These are phyloP conservation scores for Ogataea neopini DNA, from an alignment of 805 yeast species.

Conservation along the genomic window DNA sequence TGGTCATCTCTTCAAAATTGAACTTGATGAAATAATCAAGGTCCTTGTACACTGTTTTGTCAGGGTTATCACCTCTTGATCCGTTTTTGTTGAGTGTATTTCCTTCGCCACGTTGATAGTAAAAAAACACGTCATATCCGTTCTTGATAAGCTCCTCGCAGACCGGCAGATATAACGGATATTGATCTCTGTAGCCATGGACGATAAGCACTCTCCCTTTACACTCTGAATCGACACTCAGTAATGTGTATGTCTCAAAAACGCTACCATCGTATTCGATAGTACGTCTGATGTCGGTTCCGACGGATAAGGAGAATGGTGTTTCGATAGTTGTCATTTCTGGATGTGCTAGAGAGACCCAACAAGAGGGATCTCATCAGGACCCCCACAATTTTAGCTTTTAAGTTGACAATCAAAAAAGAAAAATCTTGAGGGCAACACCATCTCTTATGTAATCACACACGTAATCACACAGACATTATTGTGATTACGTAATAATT, in stretches of 20 bases:
- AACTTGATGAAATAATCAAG: conserved; percentile 55
- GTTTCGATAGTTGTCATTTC: neutral
- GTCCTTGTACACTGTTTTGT: conserved; percentile 55
- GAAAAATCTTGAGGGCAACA: too few relatives aligned
- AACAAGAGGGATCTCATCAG: too few relatives aligned
- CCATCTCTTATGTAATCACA: too few relatives aligned
- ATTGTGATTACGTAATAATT: too few relatives aligned
- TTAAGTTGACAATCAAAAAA: too few relatives aligned
- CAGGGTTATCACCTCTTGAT: conserved; percentile 56
- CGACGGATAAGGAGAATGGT: neutral
- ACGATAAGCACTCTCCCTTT: conserved; percentile 61
- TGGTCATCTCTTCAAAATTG: conserved; percentile 38
- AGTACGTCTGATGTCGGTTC: neutral
- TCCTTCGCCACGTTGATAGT: conserved; percentile 79
- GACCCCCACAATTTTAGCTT: too few relatives aligned
- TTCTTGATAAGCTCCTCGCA: conserved; percentile 50
- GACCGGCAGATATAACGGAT: conserved; percentile 47
- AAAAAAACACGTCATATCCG: conserved; percentile 69
- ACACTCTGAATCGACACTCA: conserved; percentile 13
- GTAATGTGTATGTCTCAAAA: conserved; percentile 27
- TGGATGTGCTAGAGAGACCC: too few relatives aligned
- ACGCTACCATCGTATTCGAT: conserved; percentile 24
- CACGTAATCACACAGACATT: too few relatives aligned
- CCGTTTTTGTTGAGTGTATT: conserved; percentile 53
- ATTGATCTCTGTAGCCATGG: conserved; percentile 73